phyloP scores from a whole-genome alignment of 306 rosid species.

The Rosa persica region DNA sequence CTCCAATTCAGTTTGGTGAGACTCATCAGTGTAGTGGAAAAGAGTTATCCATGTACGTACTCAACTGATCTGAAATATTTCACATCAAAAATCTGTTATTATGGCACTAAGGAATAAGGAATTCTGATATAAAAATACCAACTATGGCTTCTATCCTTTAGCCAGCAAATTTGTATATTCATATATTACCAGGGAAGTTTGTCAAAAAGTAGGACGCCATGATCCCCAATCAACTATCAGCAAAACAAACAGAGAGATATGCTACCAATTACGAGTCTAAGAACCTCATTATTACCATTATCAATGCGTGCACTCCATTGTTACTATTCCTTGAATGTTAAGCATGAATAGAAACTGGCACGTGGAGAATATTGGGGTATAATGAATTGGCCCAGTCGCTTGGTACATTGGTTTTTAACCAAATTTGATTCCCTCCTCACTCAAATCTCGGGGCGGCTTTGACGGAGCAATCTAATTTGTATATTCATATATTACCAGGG shows the following conservation, averaged over 20 bases:
- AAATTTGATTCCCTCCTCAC: not conserved
- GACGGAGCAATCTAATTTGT: not conserved
- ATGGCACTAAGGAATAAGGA: not conserved
- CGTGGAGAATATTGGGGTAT: not conserved
- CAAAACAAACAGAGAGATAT: not conserved
- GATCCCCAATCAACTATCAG: not conserved
- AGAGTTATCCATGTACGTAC: no score
- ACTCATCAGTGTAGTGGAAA: not conserved
- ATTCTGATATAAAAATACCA: not conserved
- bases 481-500: not conserved
- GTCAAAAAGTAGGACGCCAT: not conserved
- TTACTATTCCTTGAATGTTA: not conserved
- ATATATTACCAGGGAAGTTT: not conserved
- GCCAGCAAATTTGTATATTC: not conserved
- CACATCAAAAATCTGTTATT: not conserved
- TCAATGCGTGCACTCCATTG: not conserved
- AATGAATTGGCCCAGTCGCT: not conserved
- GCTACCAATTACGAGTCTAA: no score
- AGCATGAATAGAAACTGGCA: not conserved
- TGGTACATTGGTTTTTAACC: not conserved
- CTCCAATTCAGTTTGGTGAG: not conserved
- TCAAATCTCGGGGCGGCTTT: not conserved
- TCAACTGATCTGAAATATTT: not conserved
- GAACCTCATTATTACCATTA: not conserved
- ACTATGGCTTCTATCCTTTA: not conserved